These are phyloP conservation scores for Eucalyptus curtisii DNA, from an alignment of 345 rosid genomes.

Conservation along the genomic window DNA sequence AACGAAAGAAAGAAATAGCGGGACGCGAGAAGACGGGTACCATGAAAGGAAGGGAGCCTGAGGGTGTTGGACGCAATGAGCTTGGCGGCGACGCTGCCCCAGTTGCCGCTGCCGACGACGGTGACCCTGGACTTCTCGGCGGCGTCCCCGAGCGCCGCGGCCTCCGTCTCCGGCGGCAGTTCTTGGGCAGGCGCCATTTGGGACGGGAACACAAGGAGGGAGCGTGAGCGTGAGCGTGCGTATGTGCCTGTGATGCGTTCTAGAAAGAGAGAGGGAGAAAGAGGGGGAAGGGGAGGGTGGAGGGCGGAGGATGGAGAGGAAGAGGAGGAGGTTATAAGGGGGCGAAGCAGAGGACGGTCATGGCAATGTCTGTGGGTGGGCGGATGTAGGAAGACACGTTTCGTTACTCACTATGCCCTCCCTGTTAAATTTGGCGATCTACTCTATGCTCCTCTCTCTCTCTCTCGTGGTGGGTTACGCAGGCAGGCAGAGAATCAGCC, in stretches of 20 bases:
- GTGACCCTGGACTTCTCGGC: conserved; percentile 48
- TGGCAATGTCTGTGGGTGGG: neutral
- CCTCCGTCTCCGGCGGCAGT: neutral
- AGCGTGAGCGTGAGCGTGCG: neutral
- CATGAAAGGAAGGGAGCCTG: conserved; percentile 65
- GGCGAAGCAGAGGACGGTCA: neutral
- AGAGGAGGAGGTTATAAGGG: conserved; percentile 3
- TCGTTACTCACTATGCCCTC: conserved; percentile 18
- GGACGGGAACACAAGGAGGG: neutral
- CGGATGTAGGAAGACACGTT: neutral
- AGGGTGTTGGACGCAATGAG: conserved; percentile 88
- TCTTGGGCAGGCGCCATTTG: neutral
- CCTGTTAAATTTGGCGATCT: conserved; percentile 21
- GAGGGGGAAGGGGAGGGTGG: neutral
- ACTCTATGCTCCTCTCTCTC: conserved; percentile 5
- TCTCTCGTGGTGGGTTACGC: neutral
- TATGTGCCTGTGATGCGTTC: neutral
- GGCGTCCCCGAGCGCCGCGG: neutral
- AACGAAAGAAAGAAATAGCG: neutral
- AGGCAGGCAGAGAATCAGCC: neutral
- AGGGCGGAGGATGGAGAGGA: conserved; percentile 1
- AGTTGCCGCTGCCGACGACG: conserved; percentile 90
- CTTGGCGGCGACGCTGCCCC: conserved; percentile 98
- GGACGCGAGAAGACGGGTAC: conserved; percentile 1
- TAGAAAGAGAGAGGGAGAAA: neutral